Conservation (phyloP, 129 eudicot genomes). For the Artemisia argyi region DNA sequence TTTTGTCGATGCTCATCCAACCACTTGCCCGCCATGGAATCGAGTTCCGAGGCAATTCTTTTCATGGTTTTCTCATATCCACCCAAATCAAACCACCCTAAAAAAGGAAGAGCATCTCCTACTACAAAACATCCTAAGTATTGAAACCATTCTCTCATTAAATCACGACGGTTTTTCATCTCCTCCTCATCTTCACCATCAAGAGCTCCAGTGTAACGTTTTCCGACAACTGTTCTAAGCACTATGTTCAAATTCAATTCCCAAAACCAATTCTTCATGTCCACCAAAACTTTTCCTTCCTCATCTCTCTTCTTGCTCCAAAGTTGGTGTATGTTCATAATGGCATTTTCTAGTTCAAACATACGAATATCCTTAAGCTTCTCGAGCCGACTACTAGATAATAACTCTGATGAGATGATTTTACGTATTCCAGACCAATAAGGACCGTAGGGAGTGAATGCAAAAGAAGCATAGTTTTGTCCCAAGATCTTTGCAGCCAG, state of each 20-base stretch:
- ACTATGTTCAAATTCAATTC: constrained; percentile 5
- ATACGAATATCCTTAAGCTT: constrained; percentile 2
- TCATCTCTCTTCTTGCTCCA: not conserved
- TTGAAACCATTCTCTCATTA: not conserved
- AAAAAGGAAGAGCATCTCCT: not conserved
- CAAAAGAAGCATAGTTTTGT: not conserved
- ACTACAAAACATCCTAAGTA: not conserved
- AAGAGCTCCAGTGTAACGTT: not conserved
- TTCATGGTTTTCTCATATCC: constrained; percentile 11
- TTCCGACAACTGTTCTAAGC: constrained; percentile 2
- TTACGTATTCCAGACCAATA: constrained; percentile 10
- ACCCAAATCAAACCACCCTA: constrained; percentile 13
- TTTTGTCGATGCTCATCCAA: not conserved
- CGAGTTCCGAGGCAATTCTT: not conserved
- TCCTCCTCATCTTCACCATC: not conserved
- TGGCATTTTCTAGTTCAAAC: constrained; percentile 6
- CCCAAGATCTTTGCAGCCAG: not conserved
- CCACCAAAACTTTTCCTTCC: constrained; percentile 3
- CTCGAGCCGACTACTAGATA: constrained; percentile 1
- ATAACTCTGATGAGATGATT: not conserved
- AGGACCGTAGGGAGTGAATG: not conserved
- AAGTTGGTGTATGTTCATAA: not conserved
- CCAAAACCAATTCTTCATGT: constrained; percentile 11
- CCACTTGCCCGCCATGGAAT: not conserved
- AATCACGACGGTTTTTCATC: not conserved